A percentile compares a stretch with the other conserved stretches of the same genome.
Conservation (phyloP, 768 basidiomycete species). For the Suillus lakei region DNA sequence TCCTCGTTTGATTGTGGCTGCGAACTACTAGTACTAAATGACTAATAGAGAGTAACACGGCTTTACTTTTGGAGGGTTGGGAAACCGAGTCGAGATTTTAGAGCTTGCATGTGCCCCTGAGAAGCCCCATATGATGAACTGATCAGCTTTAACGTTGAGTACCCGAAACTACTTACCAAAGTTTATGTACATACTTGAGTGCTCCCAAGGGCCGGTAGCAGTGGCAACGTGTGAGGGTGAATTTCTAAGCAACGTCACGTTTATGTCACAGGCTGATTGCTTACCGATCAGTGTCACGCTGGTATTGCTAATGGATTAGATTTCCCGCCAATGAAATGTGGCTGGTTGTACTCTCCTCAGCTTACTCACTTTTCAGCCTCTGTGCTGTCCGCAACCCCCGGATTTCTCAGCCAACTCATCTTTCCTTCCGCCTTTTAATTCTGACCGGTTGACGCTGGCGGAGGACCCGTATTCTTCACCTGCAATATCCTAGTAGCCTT, state of each 20-base stretch:
- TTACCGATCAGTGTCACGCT: slow-evolving; percentile 34
- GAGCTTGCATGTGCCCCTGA: not conserved
- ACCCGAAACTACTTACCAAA: not conserved
- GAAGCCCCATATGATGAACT: not conserved
- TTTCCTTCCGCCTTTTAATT: not conserved
- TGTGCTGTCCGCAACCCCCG: not conserved
- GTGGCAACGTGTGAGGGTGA: slow-evolving; percentile 21
- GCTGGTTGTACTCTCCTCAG: slow-evolving; percentile 14
- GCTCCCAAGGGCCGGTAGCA: not conserved
- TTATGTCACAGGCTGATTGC: slow-evolving; percentile 22
- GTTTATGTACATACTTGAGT: not conserved
- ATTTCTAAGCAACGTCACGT: slow-evolving; percentile 23
- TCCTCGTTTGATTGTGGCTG: not conserved
- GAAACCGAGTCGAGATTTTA: not conserved
- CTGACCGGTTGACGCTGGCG: not conserved
- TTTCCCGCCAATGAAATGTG: slow-evolving; percentile 12
- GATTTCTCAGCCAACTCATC: slow-evolving; percentile 5
- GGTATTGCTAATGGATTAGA: slow-evolving; percentile 20
- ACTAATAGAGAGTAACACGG: slow-evolving; percentile 2
- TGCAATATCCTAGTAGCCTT: not conserved
- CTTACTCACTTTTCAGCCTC: slow-evolving; percentile 20
- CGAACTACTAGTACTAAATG: not conserved
- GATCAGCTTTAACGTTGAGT: not conserved
- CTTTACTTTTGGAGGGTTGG: not conserved
- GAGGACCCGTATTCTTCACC: not conserved